A percentile compares a stretch with the other conserved stretches of the same genome.
phyloP scores from a whole-genome alignment of 768 basidiomycete genomes.

The Leucosporidium yakuticum region DNA sequence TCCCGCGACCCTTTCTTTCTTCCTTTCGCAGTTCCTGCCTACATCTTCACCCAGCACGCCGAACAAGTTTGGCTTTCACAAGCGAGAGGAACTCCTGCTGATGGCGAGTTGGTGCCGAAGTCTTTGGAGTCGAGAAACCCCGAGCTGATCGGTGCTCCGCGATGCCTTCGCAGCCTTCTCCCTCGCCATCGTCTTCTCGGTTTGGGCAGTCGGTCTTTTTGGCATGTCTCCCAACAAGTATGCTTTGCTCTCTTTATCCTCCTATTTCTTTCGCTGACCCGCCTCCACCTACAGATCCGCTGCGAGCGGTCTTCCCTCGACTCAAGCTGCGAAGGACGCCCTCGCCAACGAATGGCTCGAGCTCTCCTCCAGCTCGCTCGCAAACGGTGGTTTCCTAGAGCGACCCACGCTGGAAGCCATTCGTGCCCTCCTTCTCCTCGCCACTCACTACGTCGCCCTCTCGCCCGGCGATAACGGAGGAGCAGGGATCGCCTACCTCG shows the following conservation, averaged over 20 bases:
- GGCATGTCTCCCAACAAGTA: background rate
- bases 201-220: conserved; percentile 5
- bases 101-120: background rate
- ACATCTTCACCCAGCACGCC: background rate
- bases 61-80: background rate
- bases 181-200: conserved; percentile 10
- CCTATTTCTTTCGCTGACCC: background rate
- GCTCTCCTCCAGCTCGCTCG: conserved; percentile 3
- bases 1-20: background rate
- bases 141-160: background rate
- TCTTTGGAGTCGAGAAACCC: background rate
- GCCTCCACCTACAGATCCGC: background rate
- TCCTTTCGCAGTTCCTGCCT: background rate
- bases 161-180: background rate
- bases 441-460: conserved; percentile 6
- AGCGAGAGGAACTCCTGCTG: background rate
- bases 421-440: conserved; percentile 5
- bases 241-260: background rate
- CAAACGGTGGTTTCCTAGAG: conserved; percentile 3
- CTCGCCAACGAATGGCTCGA: background rate
- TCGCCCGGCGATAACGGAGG: conserved; percentile 10
- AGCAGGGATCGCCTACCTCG: background rate
- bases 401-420: conserved; percentile 1
- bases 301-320: background rate
- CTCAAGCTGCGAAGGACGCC: background rate